A percentile compares a stretch with the other conserved stretches of the same genome.
Conservation (phyloP, 1,284 basidiomycete species). For the Apiotrichum brassicae region DNA sequence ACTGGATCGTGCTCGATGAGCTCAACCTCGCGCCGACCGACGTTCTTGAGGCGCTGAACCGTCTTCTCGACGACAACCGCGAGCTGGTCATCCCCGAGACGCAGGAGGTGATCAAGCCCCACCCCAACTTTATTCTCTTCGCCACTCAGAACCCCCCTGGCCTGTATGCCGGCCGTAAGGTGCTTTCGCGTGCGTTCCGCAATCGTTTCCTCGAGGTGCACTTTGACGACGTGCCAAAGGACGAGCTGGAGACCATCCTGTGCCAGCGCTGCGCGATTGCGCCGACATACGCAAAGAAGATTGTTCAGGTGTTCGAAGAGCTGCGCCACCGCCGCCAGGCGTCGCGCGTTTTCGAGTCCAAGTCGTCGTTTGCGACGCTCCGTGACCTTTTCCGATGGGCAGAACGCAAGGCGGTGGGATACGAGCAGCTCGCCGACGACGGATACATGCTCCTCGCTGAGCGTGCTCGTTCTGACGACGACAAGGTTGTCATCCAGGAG, state of each 20-base stretch:
- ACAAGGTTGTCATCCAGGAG: conserved; percentile 82
- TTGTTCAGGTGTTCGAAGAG: conserved; percentile 89
- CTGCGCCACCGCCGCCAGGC: conserved; percentile 87
- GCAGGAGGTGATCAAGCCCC: conserved; percentile 86
- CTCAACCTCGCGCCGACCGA: conserved; percentile 97
- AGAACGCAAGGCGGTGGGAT: conserved; percentile 74
- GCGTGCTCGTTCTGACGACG: conserved; percentile 74
- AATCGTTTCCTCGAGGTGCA: conserved; percentile 99
- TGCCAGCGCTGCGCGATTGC: conserved; percentile 83
- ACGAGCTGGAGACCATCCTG: conserved; percentile 87
- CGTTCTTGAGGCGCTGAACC: conserved; percentile 94
- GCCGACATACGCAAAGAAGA: conserved; percentile 82
- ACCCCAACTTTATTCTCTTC: conserved; percentile 96
- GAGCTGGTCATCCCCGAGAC: conserved; percentile 96
- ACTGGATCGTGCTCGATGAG: conserved; percentile 99
- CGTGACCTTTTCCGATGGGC: conserved; percentile 99
- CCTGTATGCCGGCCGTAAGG: conserved; percentile 92
- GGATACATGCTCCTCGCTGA: conserved; percentile 98
- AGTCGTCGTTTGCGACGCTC: conserved; percentile 91
- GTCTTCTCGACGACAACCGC: conserved; percentile 93
- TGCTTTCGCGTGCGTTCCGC: conserved; percentile 90
- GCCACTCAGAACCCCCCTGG: conserved; percentile 98
- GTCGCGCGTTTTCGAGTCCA: conserved; percentile 92
- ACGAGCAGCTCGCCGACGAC: conserved; percentile 89
- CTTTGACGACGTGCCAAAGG: conserved; percentile 93